These are phyloP conservation scores for Pilasporangium apinafurcum DNA, from an alignment of 352 stramenopile genomes.

Conservation along the genomic window DNA sequence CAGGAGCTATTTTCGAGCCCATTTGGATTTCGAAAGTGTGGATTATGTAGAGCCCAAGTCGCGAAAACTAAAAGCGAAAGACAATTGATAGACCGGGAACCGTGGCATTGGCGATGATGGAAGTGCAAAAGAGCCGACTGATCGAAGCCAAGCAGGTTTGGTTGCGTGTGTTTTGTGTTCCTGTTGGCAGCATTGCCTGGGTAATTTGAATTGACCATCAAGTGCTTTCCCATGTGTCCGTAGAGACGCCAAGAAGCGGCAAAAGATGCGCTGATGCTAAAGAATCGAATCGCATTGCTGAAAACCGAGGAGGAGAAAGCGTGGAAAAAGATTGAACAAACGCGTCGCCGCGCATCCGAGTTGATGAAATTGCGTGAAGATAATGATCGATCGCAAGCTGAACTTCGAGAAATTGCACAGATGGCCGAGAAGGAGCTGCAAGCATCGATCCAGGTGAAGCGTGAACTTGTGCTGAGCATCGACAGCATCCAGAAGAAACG, in stretches of 20 bases:
- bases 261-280: conserved; percentile 64
- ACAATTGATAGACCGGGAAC: no score
- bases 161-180: background rate
- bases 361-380: conserved; percentile 61
- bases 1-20: no score
- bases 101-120: conserved; percentile 20
- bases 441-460: conserved; percentile 62
- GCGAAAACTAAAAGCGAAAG: no score
- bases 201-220: background rate
- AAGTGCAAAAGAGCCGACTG: conserved; percentile 56
- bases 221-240: background rate
- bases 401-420: conserved; percentile 52
- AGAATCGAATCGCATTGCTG: conserved; percentile 77
- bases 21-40: no score
- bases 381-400: conserved; percentile 52
- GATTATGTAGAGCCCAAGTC: no score
- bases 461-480: conserved; percentile 70
- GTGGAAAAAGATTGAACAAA: conserved; percentile 86
- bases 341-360: conserved; percentile 58
- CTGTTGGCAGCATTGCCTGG: background rate
- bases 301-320: conserved; percentile 77
- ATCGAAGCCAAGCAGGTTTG: conserved; percentile 75
- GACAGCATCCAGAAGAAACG: conserved; percentile 81
- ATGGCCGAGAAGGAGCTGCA: conserved; percentile 59
- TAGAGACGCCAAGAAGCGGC: conserved; percentile 73